Base-by-base conservation (phyloP, 805 yeast species). In the Lachancea sp. region DNA sequence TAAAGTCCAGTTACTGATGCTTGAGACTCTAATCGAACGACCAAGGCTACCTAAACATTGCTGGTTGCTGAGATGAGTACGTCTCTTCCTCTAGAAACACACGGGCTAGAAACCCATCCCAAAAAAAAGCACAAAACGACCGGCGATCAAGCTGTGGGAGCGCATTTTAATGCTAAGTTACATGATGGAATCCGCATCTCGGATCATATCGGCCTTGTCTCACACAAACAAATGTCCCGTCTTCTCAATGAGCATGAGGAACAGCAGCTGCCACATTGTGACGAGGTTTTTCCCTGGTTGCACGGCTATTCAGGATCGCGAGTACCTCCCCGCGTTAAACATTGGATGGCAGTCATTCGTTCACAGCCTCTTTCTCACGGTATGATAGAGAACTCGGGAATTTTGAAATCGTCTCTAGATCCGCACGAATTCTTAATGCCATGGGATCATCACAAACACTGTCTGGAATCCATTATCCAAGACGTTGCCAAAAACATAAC, bases 261-360 rank as follows among this genome's bases (percentile, higher is more conserved):
- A 12, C 45, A 46, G 9, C 66, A 69, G 2, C 57, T 82, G 34
- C 95, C 96, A 0, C 76, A 75, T 3, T 82, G 90, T 16, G 74
- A 71, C 19, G 57, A 58, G 10, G 77, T 90, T 73, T 90, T 89
- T 55, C 97, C 97, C 0, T 89, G 96, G 96, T 69, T 87, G 20
- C 96, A 90, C 60, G 93, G 95, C 0, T 69, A 85, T 19, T 63
- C 22, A 54, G 63, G 17, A 59, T 68, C 0, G 40, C 57, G 2
- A n/a, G 42, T 31, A 27, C 52, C 52, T 4, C 57, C 58, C 35
- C 56, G 57, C 19, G 59, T 62, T n/a, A 13, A 10, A 4, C 27
- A 18, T 15, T 33, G 38, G 37, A 29, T 55, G 25, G 54, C 68
- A 2, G 55, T 60, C 7, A 66, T 67, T 36, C 60, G 71, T 13